Conservation (phyloP, 2,329 filamentous ascomycete genomes). For the Metarhizium guizhouense region DNA sequence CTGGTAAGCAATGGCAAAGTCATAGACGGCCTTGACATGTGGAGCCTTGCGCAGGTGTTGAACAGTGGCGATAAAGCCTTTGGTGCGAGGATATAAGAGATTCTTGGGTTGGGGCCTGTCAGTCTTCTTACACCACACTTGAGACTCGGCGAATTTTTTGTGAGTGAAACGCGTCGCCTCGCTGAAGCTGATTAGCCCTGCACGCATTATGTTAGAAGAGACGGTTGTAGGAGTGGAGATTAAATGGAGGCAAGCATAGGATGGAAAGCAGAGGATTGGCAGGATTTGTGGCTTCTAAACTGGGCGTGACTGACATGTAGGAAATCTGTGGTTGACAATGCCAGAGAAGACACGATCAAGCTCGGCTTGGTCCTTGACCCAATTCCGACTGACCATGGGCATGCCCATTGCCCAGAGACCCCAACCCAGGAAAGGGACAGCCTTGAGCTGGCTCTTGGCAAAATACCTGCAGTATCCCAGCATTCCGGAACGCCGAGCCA, state of each 20-base stretch:
- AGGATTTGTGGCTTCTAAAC: not conserved
- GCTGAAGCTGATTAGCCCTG: constrained; percentile 57
- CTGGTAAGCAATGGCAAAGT: constrained; percentile 46
- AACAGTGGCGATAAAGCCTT: constrained; percentile 51
- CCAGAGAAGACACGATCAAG: constrained; percentile 48
- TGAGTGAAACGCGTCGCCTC: constrained; percentile 53
- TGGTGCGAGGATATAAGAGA: constrained; percentile 50
- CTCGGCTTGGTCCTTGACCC: constrained; percentile 47
- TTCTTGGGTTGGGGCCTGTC: constrained; percentile 43
- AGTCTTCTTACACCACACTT: constrained; percentile 42
- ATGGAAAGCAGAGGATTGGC: too few relatives aligned
- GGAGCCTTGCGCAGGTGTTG: constrained; percentile 41
- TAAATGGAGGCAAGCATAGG: not conserved
- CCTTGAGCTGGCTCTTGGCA: constrained; percentile 48
- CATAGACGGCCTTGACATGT: constrained; percentile 46
- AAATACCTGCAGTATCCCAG: constrained; percentile 54
- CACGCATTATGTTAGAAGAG: not conserved
- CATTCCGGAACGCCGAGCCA: constrained; percentile 47
- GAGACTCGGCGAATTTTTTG: constrained; percentile 41
- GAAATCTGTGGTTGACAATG: constrained; percentile 41
- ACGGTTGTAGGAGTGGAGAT: too few relatives aligned
- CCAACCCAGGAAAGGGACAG: constrained; percentile 54
- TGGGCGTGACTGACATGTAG: constrained; percentile 40
- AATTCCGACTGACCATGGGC: constrained; percentile 52
- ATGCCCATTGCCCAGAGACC: constrained; percentile 57